Base-by-base conservation (phyloP, 805 yeast genomes). In the Kazachstania kunashirensis region DNA sequence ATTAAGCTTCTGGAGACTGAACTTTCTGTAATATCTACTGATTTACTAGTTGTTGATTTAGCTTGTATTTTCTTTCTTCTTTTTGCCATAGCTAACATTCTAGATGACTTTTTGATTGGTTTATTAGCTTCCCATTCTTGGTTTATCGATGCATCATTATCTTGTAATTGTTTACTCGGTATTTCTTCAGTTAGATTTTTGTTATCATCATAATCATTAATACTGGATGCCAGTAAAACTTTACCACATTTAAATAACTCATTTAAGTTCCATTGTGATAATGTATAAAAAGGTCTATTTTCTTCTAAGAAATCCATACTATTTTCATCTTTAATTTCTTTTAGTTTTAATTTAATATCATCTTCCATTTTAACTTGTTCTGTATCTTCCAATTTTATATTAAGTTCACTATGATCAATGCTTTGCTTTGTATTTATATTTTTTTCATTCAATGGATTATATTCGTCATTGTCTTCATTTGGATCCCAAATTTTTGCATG, bases 11-110 rank as follows among this genome's bases (percentile, higher is more conserved):
- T 66, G 3, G 84, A 75, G 1, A 81, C 68, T 0, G 85, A 75
- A 47, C 83, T 75, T 52, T 79, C 83, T 2, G 86, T 75, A 8
- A 82, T 60, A 54, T 82, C 89, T 1, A 81, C 75, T 0, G 81
- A 73, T 48, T 68, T 72, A 5, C 68, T 59, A 7, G 65, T 63
- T 8, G 70, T 59, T 47, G 73, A 76, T 1, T 84, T 82, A 44
- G 68, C 73, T 36, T 75, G 77, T 54, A 82, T 84, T 4, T 94
- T 92, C 53, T 80, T 78, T 51, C 97, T 72, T 50, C 97, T 71
- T 50, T 82, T 81, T n/a, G 95, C 95, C 84, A 89, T 76, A 2
- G 96, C 97, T 43, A 84, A 73, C 68, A 86, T 72, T 56, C 96
- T 74, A 0, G 94, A 88, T 34, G 81, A 78, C 28, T 67, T 56